Evolutionary conservation across 345 rosid genomes (phyloP).

Genomic region (Hirschfeldia incana): DNA sequence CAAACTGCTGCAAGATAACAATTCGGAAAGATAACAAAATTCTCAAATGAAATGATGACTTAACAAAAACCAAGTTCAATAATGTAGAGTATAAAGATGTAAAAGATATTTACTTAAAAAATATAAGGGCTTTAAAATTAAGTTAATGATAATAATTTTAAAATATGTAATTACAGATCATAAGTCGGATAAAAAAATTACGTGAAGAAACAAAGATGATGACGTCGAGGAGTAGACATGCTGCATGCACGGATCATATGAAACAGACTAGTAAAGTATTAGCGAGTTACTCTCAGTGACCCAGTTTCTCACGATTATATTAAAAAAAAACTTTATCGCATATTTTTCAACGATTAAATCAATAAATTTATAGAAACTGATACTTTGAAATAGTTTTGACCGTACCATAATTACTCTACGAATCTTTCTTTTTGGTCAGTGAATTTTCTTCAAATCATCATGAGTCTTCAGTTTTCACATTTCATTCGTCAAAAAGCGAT

Average conservation of each 20-base stretch:
- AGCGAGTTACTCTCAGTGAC: background rate
- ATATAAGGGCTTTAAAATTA: background rate
- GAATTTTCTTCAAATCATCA: background rate
- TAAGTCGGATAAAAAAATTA: background rate
- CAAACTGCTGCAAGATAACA: background rate
- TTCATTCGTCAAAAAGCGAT: conserved; percentile 24
- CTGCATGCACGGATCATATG: conserved; percentile 12
- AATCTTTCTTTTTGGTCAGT: background rate
- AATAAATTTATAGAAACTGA: background rate
- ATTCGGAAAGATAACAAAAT: background rate
- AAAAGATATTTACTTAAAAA: background rate
- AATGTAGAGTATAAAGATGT: background rate
- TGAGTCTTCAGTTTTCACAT: conserved; percentile 1
- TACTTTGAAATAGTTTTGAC: background rate
- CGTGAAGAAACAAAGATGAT: background rate
- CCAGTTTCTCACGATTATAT: background rate
- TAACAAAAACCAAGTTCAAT: background rate
- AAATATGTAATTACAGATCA: background rate
- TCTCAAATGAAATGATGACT: background rate
- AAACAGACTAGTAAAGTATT: background rate
- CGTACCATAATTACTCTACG: background rate
- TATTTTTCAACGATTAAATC: background rate
- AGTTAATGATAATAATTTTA: background rate
- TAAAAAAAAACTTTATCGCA: background rate
- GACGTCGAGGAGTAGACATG: background rate